phyloP scores from a whole-genome alignment of 805 yeast genomes.

The Sugiyamaella lignohabitans region DNA sequence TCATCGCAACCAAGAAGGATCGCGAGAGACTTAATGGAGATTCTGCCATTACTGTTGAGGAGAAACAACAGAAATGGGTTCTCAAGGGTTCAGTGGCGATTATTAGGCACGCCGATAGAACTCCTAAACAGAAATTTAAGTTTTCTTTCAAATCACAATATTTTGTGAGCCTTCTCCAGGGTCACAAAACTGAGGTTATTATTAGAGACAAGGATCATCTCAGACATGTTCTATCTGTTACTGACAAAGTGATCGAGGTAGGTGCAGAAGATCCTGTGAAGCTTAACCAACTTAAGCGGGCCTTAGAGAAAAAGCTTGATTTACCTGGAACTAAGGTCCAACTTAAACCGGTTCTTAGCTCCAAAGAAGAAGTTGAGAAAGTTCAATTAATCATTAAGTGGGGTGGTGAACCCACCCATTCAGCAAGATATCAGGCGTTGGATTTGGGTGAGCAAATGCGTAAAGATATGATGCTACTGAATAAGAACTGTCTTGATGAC shows the following conservation, averaged over 20 bases:
- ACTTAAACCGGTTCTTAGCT: slow-evolving; percentile 63
- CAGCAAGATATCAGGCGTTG: slow-evolving; percentile 88
- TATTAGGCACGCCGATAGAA: slow-evolving; percentile 95
- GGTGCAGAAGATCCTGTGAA: slow-evolving; percentile 78
- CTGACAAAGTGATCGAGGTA: slow-evolving; percentile 59
- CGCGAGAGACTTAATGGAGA: slow-evolving; percentile 34
- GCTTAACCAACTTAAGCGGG: slow-evolving; percentile 66
- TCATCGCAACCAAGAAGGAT: slow-evolving; percentile 49
- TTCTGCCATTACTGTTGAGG: slow-evolving; percentile 40
- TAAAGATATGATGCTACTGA: slow-evolving; percentile 81
- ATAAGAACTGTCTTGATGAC: slow-evolving; percentile 75
- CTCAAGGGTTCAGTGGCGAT: slow-evolving; percentile 89
- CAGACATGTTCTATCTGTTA: slow-evolving; percentile 77
- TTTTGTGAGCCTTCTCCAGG: slow-evolving; percentile 80
- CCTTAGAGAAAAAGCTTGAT: slow-evolving; percentile 79
- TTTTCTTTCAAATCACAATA: slow-evolving; percentile 86
- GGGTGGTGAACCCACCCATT: slow-evolving; percentile 99
- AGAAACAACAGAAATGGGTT: slow-evolving; percentile 87
- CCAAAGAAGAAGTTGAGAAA: slow-evolving; percentile 64
- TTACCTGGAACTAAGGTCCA: slow-evolving; percentile 97
- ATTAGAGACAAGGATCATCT: slow-evolving; percentile 85
- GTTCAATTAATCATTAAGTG: slow-evolving; percentile 94
- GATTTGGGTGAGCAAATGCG: slow-evolving; percentile 95
- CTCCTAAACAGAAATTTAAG: slow-evolving; percentile 96
- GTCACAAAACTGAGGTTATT: slow-evolving; percentile 93